Evolutionary conservation across 2,329 filamentous ascomycete genomes (phyloP).

Genomic region (Graphilbum ipis-grandicollis): DNA sequence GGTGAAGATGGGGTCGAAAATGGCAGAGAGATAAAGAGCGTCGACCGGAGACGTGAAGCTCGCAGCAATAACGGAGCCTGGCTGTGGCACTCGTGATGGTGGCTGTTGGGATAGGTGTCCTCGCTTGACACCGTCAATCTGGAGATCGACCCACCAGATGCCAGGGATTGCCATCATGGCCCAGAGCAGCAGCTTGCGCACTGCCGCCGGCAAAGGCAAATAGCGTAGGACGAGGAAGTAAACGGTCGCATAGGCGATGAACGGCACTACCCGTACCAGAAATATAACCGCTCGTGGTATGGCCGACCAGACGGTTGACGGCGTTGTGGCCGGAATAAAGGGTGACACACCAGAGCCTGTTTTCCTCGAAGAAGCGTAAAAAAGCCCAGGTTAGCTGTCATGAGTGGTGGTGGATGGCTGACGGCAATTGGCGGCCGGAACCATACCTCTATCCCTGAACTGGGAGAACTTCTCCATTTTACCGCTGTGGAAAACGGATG

Average conservation of each 20-base stretch:
- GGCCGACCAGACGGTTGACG: constrained; percentile 39
- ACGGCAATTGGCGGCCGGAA: too few relatives aligned
- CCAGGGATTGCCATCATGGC: constrained; percentile 72
- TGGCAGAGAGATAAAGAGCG: constrained; percentile 80
- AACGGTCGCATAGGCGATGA: constrained; percentile 45
- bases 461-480: constrained; percentile 89
- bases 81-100: constrained; percentile 55
- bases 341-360: constrained; percentile 88
- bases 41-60: constrained; percentile 90
- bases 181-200: constrained; percentile 79
- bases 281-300: constrained; percentile 59
- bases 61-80: constrained; percentile 68
- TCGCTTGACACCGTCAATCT: constrained; percentile 89
- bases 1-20: constrained; percentile 93
- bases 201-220: constrained; percentile 40
- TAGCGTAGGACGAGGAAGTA: constrained; percentile 76
- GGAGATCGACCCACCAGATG: constrained; percentile 97
- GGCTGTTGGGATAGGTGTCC: constrained; percentile 68
- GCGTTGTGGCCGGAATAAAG: constrained; percentile 67
- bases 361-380: not conserved
- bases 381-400: too few relatives aligned
- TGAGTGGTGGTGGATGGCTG: too few relatives aligned
- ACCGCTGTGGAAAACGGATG: too few relatives aligned
- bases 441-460: constrained; percentile 69
- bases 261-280: constrained; percentile 60